Evolutionary conservation across 1,284 basidiomycete genomes (phyloP), one percentile per base, ranked within the genome.

Genomic region (Malassezia brasiliensis): DNA sequence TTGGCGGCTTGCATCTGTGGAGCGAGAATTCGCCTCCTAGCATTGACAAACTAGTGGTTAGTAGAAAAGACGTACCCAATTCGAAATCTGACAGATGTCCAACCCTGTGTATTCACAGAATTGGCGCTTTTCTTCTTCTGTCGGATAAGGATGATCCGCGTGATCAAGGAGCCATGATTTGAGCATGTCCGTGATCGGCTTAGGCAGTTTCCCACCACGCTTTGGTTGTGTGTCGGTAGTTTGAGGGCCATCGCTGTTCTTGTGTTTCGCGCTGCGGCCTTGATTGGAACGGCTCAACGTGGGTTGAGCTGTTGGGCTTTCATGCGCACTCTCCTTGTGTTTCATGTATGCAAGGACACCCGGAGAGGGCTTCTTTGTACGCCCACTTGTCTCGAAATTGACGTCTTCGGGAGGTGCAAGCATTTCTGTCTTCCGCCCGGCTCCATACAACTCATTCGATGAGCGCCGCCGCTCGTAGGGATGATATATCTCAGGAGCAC

Each of bases 91-190:
- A 74, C 81, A 84, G 83, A 90, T 88, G 74, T 83, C 86, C 60
- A 90, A 77, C 14, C 86, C 86, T 0, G 87, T 90, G 47, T 85
- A 83, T 67, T 85, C 82, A 76, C 88, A 90, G 57, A 90, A 77
- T 68, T 85, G 83, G 68, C 88, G 87, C 78, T 90, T 90, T 79
- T 90, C 88, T 64, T 89, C 86, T 72, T 90, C 87, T 61, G 83
- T 85, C 20, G 88, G 88, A 73, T 90, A 90, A 9, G 88, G 88
- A 67, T 90, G 87, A 70, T 87, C 85, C 2, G 85, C 85, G 71
- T 90, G 87, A 58, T 85, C 82, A 68, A 90, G 84, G 36, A 90
- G 78, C 88, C 88, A 90, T n/a, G 86, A 82, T 69, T 88, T 88
- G 68, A 90, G 81, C 69, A 84, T 86, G 75, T 90, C 87, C 19